These are phyloP conservation scores for Glarea lozoyensis DNA, from an alignment of 495 filamentous ascomycete species.

Conservation along the genomic window DNA sequence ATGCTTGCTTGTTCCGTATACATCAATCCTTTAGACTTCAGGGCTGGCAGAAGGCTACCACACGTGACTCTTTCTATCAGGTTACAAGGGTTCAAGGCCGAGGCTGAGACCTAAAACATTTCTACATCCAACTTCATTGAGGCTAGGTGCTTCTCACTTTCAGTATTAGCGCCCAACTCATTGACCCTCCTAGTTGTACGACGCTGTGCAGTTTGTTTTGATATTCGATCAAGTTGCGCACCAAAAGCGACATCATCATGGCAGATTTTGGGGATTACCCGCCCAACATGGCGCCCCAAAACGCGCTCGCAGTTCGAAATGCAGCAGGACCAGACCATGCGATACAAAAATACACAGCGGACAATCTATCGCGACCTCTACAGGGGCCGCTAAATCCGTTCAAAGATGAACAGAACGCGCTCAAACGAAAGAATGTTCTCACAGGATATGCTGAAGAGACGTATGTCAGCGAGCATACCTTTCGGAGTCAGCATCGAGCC, in stretches of 20 bases:
- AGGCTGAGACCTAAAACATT: too few relatives aligned
- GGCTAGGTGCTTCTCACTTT: too few relatives aligned
- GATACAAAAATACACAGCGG: slow-evolving; percentile 55
- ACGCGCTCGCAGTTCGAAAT: slow-evolving; percentile 44
- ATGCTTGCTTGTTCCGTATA: too few relatives aligned
- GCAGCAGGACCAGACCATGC: slow-evolving; percentile 41
- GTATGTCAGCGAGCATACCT: slow-evolving; percentile 81
- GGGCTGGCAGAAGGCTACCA: too few relatives aligned
- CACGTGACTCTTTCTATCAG: too few relatives aligned
- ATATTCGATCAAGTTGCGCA: too few relatives aligned
- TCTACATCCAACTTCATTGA: too few relatives aligned
- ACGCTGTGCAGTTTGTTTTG: too few relatives aligned
- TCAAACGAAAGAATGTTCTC: slow-evolving; percentile 84
- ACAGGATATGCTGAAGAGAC: slow-evolving; percentile 85
- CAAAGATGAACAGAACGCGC: slow-evolving; percentile 47
- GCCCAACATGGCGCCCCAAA: slow-evolving; percentile 46
- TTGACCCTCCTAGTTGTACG: not conserved
- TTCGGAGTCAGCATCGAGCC: slow-evolving; percentile 70
- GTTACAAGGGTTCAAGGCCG: too few relatives aligned
- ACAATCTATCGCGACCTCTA: slow-evolving; percentile 56
- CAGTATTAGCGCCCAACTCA: not conserved
- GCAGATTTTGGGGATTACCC: slow-evolving; percentile 46
- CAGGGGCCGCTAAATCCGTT: slow-evolving; percentile 79
- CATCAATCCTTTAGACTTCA: too few relatives aligned
- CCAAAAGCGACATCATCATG: too few relatives aligned